These are phyloP conservation scores for Stromatinia cepivora DNA, from an alignment of 2,329 filamentous ascomycete genomes.

Conservation along the genomic window DNA sequence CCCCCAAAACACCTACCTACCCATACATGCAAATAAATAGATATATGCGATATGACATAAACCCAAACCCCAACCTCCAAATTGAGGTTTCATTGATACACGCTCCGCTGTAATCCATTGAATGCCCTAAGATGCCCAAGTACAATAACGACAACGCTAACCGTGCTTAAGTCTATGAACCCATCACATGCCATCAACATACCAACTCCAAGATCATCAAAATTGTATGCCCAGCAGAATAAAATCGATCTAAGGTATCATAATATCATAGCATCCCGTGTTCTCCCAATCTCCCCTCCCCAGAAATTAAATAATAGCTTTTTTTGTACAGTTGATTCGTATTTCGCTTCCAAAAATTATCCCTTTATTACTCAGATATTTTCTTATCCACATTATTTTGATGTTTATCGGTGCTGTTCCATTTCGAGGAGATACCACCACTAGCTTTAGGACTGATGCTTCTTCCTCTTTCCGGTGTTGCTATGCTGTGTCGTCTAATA, in stretches of 20 bases:
- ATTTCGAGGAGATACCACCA: slow-evolving; percentile 17
- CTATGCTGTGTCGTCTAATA: slow-evolving; percentile 21
- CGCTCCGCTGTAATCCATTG: neutral
- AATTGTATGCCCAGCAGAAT: neutral
- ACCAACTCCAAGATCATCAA: slow-evolving; percentile 2
- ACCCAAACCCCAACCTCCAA: neutral
- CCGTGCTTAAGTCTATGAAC: neutral
- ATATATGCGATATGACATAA: neutral
- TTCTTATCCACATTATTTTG: slow-evolving; percentile 11
- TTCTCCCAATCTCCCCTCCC: neutral
- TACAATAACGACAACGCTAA: slow-evolving; percentile 1
- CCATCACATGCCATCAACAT: neutral
- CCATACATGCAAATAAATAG: no score
- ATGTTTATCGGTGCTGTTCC: slow-evolving; percentile 14
- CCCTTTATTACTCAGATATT: neutral
- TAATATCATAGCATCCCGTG: slow-evolving; percentile 1
- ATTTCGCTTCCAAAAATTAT: neutral
- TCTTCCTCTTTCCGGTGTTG: slow-evolving; percentile 12
- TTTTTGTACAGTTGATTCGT: slow-evolving; percentile 10
- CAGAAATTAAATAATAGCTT: neutral
- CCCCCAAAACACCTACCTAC: neutral
- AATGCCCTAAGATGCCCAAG: neutral
- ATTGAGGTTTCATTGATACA: neutral
- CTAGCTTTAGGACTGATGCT: slow-evolving; percentile 17
- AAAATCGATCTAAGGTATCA: slow-evolving; percentile 15